Conservation (phyloP, 2,329 filamentous ascomycete genomes). For the Aspergillus fumigatus region DNA sequence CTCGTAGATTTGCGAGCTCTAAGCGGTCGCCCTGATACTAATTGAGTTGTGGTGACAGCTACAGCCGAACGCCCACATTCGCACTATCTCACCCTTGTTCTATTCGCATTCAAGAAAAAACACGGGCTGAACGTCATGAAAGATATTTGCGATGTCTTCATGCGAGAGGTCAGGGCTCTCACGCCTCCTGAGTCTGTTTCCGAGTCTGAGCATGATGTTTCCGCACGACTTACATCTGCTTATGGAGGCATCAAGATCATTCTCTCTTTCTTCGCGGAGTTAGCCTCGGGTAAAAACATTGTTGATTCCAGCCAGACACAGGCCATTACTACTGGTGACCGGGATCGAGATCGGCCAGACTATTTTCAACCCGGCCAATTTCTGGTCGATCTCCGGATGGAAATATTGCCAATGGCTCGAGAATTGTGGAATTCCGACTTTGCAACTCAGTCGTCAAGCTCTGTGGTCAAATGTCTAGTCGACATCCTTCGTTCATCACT, state of each 20-base stretch:
- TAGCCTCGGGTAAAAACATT: constrained; percentile 74
- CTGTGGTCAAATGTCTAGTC: constrained; percentile 73
- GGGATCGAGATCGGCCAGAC: constrained; percentile 54
- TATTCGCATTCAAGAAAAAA: constrained; percentile 80
- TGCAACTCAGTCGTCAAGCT: constrained; percentile 72
- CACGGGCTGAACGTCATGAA: constrained; percentile 72
- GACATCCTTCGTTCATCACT: constrained; percentile 78
- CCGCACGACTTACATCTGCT: constrained; percentile 46
- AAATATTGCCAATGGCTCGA: constrained; percentile 69
- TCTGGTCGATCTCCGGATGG: constrained; percentile 77
- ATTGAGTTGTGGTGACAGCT: constrained; percentile 21
- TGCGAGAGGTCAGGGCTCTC: constrained; percentile 51
- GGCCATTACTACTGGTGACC: constrained; percentile 49
- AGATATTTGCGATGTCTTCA: constrained; percentile 65
- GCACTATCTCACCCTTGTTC: constrained; percentile 63
- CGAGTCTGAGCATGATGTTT: constrained; percentile 35
- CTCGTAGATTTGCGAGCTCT: not conserved
- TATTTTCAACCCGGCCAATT: constrained; percentile 69
- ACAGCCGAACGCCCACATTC: constrained; percentile 48
- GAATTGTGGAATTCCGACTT: constrained; percentile 82
- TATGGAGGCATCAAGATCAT: constrained; percentile 73
- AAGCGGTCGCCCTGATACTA: constrained; percentile 1
- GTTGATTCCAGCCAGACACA: constrained; percentile 67
- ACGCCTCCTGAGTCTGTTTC: constrained; percentile 40
- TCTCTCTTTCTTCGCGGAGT: constrained; percentile 70